Evolutionary conservation across 352 stramenopile species (phyloP), one percentile per base, ranked within the genome.

Genomic region (Phytophthora pinifolia): DNA sequence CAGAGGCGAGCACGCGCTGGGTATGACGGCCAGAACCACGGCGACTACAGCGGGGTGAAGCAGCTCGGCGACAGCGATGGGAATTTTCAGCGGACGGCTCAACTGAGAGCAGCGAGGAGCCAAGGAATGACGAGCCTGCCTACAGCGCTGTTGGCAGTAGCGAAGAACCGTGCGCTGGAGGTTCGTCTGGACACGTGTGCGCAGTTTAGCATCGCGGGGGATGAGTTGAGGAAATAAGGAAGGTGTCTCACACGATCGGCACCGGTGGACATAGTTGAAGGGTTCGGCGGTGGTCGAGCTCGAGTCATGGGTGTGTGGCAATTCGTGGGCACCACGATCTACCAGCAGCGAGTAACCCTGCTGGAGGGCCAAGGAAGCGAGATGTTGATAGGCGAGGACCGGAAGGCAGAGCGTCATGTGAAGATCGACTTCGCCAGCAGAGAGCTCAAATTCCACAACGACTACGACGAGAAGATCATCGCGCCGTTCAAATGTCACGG

Each of bases 371-470:
- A 54, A 32, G 37, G 13, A 2, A 22, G 33, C 12, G 37, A 55
- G 22, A 17, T 62, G 2, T 31, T 62, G 7, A 45, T 62, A 1
- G 54, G 45, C 1, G 54, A 62, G 20, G 54, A 54, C 30, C 54
- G 37, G 37, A 52, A 52, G 51, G n/a, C 45, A 0, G 13, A 34
- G 0, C n/a, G 51, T 0, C 45, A 56, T 9, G 31, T 29, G 6
- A 51, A 51, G n/a, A 51, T 56, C 4, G 34, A 62, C 29, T 62
- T 56, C 22, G 20, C n/a, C 5, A 38, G 7, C 0, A 9, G 47
- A 10, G 37, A 62, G 6, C 15, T 56, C 13, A 56, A 54, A 14
- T 46, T 46, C 5, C 7, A 6, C 1, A 30, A 55, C 6, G 35
- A 49, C 1, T 1, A 22, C 6, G 53, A 35, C 0, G 18, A 47